phyloP scores from a whole-genome alignment of 2,329 filamentous ascomycete genomes.

The Penicillium sp. region DNA sequence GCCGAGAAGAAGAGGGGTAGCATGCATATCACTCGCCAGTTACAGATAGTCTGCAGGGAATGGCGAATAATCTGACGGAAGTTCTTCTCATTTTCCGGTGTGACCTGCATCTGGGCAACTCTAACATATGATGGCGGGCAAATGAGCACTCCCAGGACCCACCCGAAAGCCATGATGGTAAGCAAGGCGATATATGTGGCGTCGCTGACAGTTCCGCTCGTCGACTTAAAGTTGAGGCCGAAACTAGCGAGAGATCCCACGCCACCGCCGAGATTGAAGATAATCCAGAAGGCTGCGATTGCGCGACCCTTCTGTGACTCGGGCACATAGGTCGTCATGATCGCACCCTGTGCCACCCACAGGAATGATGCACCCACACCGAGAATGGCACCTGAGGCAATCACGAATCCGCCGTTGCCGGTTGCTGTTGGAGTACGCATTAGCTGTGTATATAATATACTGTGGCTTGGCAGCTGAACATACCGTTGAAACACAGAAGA shows the following conservation, averaged over 20 bases:
- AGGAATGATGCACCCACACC: slow-evolving; percentile 48
- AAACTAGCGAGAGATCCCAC: slow-evolving; percentile 48
- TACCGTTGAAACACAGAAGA: slow-evolving; percentile 46
- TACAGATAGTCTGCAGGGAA: slow-evolving; percentile 37
- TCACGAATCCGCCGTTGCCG: slow-evolving; percentile 46
- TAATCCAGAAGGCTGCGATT: slow-evolving; percentile 47
- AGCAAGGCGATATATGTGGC: slow-evolving; percentile 53
- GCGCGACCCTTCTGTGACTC: slow-evolving; percentile 46
- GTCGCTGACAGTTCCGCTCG: slow-evolving; percentile 47
- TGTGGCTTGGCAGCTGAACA: neutral
- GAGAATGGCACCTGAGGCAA: slow-evolving; percentile 47
- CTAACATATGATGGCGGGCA: slow-evolving; percentile 49
- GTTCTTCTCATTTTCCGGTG: slow-evolving; percentile 42
- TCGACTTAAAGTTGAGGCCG: slow-evolving; percentile 45
- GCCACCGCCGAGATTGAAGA: slow-evolving; percentile 48
- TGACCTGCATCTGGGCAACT: slow-evolving; percentile 37
- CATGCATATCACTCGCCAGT: slow-evolving; percentile 50
- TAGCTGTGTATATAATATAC: neutral
- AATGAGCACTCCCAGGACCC: slow-evolving; percentile 48
- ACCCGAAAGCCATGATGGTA: slow-evolving; percentile 52
- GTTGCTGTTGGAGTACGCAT: slow-evolving; percentile 21
- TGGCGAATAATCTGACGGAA: slow-evolving; percentile 33
- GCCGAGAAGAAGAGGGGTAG: slow-evolving; percentile 56
- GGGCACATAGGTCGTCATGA: slow-evolving; percentile 49
- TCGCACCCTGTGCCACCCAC: slow-evolving; percentile 50